Conservation (phyloP, 164 flowering plant species). For the Vitis riparia region DNA sequence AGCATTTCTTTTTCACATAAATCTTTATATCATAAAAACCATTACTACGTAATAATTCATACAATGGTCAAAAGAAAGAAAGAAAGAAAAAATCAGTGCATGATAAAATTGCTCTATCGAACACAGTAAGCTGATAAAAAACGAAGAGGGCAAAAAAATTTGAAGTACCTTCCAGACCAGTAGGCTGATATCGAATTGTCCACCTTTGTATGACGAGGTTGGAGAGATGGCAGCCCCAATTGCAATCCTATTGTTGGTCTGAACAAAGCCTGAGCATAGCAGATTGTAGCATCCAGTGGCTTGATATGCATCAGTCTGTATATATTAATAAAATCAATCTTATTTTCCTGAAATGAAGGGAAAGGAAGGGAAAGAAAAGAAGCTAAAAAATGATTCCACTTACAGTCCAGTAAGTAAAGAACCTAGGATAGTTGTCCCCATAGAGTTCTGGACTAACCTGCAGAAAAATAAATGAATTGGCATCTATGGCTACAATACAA, state of each 20-base stretch:
- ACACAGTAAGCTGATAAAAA: no score
- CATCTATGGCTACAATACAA: slow-evolving; percentile 1
- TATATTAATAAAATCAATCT: background rate
- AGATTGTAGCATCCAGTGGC: slow-evolving; percentile 97
- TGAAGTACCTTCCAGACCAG: slow-evolving; percentile 87
- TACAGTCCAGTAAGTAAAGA: slow-evolving; percentile 98
- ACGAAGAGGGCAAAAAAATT: background rate
- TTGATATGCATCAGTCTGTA: slow-evolving; percentile 87
- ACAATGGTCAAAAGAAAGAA: no score
- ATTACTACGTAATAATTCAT: no score
- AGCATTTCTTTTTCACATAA: no score
- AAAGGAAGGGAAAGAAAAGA: background rate
- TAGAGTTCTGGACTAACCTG: slow-evolving; percentile 97
- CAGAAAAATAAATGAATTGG: slow-evolving; percentile 25
- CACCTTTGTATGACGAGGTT: slow-evolving; percentile 61
- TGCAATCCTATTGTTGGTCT: slow-evolving; percentile 76
- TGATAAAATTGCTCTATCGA: no score
- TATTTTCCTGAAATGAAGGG: background rate
- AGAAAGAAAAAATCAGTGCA: no score
- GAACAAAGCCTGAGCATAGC: slow-evolving; percentile 94
- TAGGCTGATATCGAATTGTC: slow-evolving; percentile 88
- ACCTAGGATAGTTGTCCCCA: slow-evolving; percentile 88
- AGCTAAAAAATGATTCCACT: slow-evolving; percentile 22
- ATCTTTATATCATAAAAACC: no score
- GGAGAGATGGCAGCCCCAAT: slow-evolving; percentile 98